Conservation (phyloP, 257 asterid species). For the Nicotiana benthamiana region DNA sequence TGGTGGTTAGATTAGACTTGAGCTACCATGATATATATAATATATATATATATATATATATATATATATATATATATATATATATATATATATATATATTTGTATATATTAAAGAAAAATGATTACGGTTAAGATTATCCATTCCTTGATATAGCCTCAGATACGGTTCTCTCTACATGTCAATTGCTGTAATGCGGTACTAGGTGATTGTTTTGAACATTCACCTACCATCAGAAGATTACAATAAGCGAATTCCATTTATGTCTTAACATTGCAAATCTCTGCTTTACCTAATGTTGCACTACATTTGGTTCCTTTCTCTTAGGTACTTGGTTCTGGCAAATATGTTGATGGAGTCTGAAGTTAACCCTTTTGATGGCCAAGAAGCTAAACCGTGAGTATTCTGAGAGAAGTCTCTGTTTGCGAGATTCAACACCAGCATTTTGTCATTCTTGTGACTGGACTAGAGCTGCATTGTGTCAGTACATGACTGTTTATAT, state of each 20-base stretch:
- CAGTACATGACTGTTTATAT: background rate
- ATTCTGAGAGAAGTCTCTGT: background rate
- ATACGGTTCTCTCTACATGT: background rate
- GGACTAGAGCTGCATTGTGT: background rate
- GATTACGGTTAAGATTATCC: background rate
- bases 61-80: too few relatives aligned
- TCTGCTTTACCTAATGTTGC: background rate
- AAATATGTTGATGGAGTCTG: constrained; percentile 97
- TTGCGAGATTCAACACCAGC: background rate
- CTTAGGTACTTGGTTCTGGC: constrained; percentile 86
- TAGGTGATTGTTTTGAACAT: too few relatives aligned
- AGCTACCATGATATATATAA: too few relatives aligned
- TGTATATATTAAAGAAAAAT: too few relatives aligned
- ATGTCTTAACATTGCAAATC: background rate
- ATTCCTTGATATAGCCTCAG: background rate
- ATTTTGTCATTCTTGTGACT: background rate
- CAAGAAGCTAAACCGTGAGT: constrained; percentile 99
- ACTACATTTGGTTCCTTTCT: background rate
- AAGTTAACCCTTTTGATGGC: constrained; percentile 96
- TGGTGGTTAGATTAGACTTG: background rate
- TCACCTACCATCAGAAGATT: background rate
- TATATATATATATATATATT: too few relatives aligned
- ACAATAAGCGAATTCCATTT: background rate
- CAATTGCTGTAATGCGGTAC: too few relatives aligned
- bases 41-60: too few relatives aligned